Conservation (phyloP, 768 basidiomycete genomes). For the Rhizopogon salebrosus region DNA sequence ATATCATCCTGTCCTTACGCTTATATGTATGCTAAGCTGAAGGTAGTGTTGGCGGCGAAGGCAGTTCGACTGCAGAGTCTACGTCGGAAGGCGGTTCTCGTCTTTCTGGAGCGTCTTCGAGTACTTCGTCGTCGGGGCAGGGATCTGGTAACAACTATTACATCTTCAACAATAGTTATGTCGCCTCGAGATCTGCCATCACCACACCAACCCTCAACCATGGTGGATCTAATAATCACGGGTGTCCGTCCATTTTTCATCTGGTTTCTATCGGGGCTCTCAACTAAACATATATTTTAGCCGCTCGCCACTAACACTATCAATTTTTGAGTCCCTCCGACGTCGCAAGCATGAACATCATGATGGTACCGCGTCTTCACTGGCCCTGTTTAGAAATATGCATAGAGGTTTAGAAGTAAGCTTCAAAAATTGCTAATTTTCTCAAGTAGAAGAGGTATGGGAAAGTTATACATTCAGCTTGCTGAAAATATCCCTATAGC, state of each 20-base stretch:
- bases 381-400: too few species aligned
- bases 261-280: too few species aligned
- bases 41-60: not conserved
- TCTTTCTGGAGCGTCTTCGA: not conserved
- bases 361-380: too few species aligned
- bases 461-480: too few species aligned
- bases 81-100: not conserved
- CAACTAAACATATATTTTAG: not conserved
- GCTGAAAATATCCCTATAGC: too few species aligned
- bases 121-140: too few species aligned
- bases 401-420: too few species aligned
- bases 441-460: too few species aligned
- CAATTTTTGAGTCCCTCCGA: too few species aligned
- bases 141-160: not conserved
- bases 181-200: not conserved
- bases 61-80: not conserved
- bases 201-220: not conserved
- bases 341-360: too few species aligned
- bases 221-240: not conserved
- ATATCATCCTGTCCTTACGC: not conserved
- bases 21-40: not conserved
- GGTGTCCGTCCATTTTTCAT: too few species aligned
- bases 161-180: not conserved
- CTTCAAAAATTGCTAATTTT: too few species aligned
- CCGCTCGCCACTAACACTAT: not conserved